phyloP scores from a whole-genome alignment of 2,329 filamentous ascomycete genomes.

The Aspergillus brunneoviolaceus region DNA sequence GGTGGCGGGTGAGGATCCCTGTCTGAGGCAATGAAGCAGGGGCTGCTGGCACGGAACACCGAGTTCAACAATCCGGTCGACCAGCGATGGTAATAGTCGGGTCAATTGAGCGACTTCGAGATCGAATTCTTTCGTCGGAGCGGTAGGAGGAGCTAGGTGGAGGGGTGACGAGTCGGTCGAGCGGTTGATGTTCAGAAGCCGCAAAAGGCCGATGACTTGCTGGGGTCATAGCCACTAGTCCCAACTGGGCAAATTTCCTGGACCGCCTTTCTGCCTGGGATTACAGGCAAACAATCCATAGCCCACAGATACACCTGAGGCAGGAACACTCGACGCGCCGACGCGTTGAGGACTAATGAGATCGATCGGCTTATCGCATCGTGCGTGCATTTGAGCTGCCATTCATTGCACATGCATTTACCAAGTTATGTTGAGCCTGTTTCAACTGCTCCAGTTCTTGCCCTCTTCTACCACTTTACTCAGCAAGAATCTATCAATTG shows the following conservation, averaged over 20 bases:
- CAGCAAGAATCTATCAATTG: background rate
- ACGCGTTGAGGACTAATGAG: slow-evolving; percentile 26
- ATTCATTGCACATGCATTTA: slow-evolving; percentile 4
- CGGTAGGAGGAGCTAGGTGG: slow-evolving; percentile 21
- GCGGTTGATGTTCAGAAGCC: slow-evolving; percentile 39
- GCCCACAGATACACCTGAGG: slow-evolving; percentile 21
- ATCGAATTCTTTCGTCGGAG: slow-evolving; percentile 23
- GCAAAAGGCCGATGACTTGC: slow-evolving; percentile 35
- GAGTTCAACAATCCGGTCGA: slow-evolving; percentile 12
- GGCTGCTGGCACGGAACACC: slow-evolving; percentile 10
- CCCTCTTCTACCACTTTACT: background rate
- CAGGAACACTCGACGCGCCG: slow-evolving; percentile 28
- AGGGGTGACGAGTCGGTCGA: slow-evolving; percentile 31
- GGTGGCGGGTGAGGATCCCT: slow-evolving; percentile 21
- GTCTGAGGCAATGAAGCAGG: slow-evolving; percentile 15
- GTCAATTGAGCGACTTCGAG: slow-evolving; percentile 28
- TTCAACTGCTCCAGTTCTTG: background rate
- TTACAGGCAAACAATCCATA: slow-evolving; percentile 14
- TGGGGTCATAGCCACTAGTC: slow-evolving; percentile 31
- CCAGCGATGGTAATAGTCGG: slow-evolving; percentile 12
- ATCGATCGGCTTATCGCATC: slow-evolving; percentile 16
- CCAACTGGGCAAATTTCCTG: slow-evolving; percentile 24
- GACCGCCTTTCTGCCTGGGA: slow-evolving; percentile 27
- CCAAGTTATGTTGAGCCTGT: background rate
- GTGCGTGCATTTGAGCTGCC: slow-evolving; percentile 12